Conservation (phyloP, 78 protist genomes). For the Mastigamoeba balamuthi region DNA sequence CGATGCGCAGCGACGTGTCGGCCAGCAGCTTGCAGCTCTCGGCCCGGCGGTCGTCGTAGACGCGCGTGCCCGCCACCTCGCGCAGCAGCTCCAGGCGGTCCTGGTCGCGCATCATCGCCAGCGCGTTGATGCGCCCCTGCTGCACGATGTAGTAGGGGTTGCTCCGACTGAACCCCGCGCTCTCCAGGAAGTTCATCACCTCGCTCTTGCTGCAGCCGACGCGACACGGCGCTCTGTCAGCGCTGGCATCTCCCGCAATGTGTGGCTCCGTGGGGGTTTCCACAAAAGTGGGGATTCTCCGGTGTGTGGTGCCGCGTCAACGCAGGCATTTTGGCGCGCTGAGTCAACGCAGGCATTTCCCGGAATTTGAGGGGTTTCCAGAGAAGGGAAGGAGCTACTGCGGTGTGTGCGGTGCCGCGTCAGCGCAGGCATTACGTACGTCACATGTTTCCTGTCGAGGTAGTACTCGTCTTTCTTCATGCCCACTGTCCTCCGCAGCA, state of each 20-base stretch:
- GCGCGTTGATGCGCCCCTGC: slow-evolving; percentile 87
- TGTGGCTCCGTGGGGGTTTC: neutral
- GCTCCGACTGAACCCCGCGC: slow-evolving; percentile 89
- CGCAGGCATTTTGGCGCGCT: neutral
- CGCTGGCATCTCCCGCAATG: no score
- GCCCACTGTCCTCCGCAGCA: slow-evolving; percentile 70
- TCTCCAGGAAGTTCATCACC: slow-evolving; percentile 81
- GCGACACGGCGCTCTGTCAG: neutral
- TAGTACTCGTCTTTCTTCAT: slow-evolving; percentile 86
- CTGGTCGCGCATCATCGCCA: slow-evolving; percentile 71
- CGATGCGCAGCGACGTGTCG: slow-evolving; percentile 36
- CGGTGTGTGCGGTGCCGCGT: no score
- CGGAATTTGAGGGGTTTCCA: no score
- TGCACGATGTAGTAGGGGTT: slow-evolving; percentile 98
- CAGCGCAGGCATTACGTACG: no score
- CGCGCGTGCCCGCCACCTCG: slow-evolving; percentile 96
- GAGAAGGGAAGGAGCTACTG: no score
- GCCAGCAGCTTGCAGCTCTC: slow-evolving; percentile 55
- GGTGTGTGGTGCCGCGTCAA: neutral
- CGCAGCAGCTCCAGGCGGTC: slow-evolving; percentile 83
- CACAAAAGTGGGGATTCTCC: neutral
- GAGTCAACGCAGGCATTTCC: no score
- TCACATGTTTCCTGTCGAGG: slow-evolving; percentile 54
- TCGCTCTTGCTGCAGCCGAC: slow-evolving; percentile 58
- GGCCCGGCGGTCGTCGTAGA: slow-evolving; percentile 81